Conservation (phyloP, 2,329 filamentous ascomycete species). For the Alternaria tenuissima region DNA sequence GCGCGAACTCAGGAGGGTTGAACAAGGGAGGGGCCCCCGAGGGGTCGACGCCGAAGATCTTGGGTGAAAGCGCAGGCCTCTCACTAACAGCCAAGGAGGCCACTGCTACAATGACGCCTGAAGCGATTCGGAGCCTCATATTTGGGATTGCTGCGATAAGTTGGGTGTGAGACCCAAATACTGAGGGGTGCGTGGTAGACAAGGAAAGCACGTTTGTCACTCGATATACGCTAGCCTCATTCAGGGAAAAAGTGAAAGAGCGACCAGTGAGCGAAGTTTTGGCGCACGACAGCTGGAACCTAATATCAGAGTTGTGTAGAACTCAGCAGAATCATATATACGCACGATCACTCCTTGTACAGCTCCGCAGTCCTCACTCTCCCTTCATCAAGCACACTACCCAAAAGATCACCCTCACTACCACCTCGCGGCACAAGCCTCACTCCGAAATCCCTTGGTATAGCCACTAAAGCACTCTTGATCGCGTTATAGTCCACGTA, state of each 20-base stretch:
- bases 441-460: slow-evolving; percentile 66
- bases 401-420: slow-evolving; percentile 36
- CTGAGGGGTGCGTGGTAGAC: background rate
- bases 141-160: background rate
- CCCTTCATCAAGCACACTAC: slow-evolving; percentile 52
- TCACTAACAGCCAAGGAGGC: background rate
- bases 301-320: background rate
- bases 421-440: slow-evolving; percentile 60
- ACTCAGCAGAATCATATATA: background rate
- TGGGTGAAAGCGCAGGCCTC: background rate
- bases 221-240: background rate
- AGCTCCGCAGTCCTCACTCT: slow-evolving; percentile 58
- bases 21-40: background rate
- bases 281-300: background rate
- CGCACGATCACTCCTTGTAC: slow-evolving; percentile 50
- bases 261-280: background rate
- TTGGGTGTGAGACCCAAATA: background rate
- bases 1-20: background rate
- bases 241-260: background rate
- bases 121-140: background rate
- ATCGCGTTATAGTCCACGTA: slow-evolving; percentile 70
- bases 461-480: slow-evolving; percentile 67
- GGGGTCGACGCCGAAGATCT: background rate
- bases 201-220: background rate
- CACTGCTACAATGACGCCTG: background rate